Conservation (phyloP, 805 yeast genomes). For the Jamesozyma hellenica region DNA sequence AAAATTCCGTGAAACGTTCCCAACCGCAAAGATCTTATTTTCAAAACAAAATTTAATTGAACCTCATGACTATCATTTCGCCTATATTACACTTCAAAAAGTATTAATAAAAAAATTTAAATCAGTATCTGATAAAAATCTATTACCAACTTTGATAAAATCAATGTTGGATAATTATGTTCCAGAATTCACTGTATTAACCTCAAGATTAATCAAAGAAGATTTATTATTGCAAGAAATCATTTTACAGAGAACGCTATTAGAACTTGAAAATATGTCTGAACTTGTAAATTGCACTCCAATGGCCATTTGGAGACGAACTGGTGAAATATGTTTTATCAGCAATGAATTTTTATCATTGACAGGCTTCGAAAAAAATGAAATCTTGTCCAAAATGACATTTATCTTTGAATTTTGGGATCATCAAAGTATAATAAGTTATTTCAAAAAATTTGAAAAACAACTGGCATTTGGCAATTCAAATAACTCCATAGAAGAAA, state of each 20-base stretch:
- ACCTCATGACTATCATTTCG: slow-evolving; percentile 19
- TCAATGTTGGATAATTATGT: slow-evolving; percentile 34
- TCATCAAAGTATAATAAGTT: slow-evolving; percentile 61
- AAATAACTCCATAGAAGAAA: slow-evolving; percentile 2
- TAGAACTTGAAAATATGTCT: slow-evolving; percentile 45
- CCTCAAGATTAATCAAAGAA: slow-evolving; percentile 59
- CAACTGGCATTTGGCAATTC: slow-evolving; percentile 46
- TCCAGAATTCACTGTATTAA: slow-evolving; percentile 70
- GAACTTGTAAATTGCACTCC: slow-evolving; percentile 55
- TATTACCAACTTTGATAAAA: slow-evolving; percentile 1
- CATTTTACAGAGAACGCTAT: slow-evolving; percentile 44
- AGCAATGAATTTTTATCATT: slow-evolving; percentile 65
- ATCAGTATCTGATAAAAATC: neutral
- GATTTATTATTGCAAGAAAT: slow-evolving; percentile 57
- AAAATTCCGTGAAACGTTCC: slow-evolving; percentile 14
- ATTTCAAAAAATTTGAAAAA: slow-evolving; percentile 56
- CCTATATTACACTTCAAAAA: slow-evolving; percentile 12
- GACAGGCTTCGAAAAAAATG: slow-evolving; percentile 52
- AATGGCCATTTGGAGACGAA: slow-evolving; percentile 74
- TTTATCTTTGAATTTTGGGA: slow-evolving; percentile 79
- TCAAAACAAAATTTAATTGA: slow-evolving; percentile 11
- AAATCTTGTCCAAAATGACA: slow-evolving; percentile 47
- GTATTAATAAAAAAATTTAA: slow-evolving; percentile 11
- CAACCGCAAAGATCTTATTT: slow-evolving; percentile 17
- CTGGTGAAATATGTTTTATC: slow-evolving; percentile 75